Evolutionary conservation across 2,329 filamentous ascomycete species (phyloP).

Genomic region (Monilinia polystroma): DNA sequence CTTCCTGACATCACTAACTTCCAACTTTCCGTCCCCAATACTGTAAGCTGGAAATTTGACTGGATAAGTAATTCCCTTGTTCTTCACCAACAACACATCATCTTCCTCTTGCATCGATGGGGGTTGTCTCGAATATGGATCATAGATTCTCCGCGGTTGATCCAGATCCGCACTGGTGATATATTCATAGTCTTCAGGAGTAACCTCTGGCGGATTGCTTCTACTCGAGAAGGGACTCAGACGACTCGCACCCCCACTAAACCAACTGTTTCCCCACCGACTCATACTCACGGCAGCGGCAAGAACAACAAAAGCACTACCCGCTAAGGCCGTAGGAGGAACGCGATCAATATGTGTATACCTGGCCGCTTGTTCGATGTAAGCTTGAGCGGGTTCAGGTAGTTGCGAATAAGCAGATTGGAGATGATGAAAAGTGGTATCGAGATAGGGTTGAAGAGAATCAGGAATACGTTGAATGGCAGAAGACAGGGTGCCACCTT

Average conservation of each 20-base stretch:
- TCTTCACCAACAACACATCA: conserved; percentile 69
- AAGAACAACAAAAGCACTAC: conserved; percentile 34
- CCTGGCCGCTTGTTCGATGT: conserved; percentile 35
- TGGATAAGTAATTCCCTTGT: conserved; percentile 63
- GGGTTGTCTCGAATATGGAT: conserved; percentile 44
- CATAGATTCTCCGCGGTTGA: conserved; percentile 46
- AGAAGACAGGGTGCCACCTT: conserved; percentile 56
- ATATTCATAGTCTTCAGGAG: conserved; percentile 76
- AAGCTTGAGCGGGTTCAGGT: conserved; percentile 33
- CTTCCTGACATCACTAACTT: conserved; percentile 63
- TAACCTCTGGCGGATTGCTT: conserved; percentile 58
- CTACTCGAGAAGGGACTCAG: conserved; percentile 40
- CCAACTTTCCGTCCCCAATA: conserved; percentile 71
- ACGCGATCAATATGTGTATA: conserved; percentile 37
- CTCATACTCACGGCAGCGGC: conserved; percentile 39
- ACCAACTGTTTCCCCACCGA: conserved; percentile 38
- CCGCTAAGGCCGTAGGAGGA: conserved; percentile 33
- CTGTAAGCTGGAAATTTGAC: conserved; percentile 73
- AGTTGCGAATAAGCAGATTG: conserved; percentile 45
- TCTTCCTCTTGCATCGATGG: conserved; percentile 53
- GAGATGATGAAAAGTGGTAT: conserved; percentile 52
- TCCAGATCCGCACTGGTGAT: conserved; percentile 76
- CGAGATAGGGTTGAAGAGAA: conserved; percentile 53
- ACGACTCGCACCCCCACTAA: conserved; percentile 33
- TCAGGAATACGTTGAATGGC: conserved; percentile 55